These are phyloP conservation scores for Cetradonia linearis DNA, from an alignment of 495 filamentous ascomycete species.

Conservation along the genomic window DNA sequence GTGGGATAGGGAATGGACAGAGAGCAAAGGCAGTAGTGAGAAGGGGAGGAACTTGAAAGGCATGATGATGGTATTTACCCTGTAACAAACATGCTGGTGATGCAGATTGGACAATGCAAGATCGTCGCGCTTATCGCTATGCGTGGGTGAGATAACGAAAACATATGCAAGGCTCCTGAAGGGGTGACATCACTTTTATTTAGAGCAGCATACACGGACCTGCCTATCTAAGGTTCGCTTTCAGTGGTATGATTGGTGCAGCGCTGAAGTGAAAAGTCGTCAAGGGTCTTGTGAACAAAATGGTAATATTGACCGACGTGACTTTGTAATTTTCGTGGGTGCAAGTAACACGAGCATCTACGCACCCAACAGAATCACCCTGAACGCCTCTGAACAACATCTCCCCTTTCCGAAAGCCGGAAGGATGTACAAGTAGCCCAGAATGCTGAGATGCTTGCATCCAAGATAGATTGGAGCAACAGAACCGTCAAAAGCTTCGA, in stretches of 20 bases:
- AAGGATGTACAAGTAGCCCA: not conserved
- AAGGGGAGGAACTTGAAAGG: not conserved
- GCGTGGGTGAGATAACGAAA: conserved; percentile 10
- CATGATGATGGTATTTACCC: not conserved
- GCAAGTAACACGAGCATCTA: not conserved
- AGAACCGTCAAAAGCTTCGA: not conserved
- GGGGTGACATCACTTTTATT: not conserved
- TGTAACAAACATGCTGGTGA: not conserved
- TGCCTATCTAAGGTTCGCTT: too few species aligned
- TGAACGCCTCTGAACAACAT: not conserved
- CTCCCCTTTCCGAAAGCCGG: not conserved
- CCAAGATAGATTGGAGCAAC: not conserved
- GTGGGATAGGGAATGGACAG: not conserved
- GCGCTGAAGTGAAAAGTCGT: not conserved
- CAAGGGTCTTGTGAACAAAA: not conserved
- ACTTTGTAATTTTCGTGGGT: not conserved
- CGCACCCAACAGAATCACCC: not conserved
- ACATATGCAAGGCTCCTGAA: not conserved
- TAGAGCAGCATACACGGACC: too few species aligned
- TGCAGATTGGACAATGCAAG: conserved; percentile 1
- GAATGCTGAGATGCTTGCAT: not conserved
- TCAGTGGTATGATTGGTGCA: too few species aligned
- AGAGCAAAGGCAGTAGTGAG: not conserved
- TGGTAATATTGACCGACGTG: too few species aligned
- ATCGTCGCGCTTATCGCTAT: conserved; percentile 12